Conservation (phyloP, 2,329 filamentous ascomycete genomes). For the Dothidotthia symphoricarpi region DNA sequence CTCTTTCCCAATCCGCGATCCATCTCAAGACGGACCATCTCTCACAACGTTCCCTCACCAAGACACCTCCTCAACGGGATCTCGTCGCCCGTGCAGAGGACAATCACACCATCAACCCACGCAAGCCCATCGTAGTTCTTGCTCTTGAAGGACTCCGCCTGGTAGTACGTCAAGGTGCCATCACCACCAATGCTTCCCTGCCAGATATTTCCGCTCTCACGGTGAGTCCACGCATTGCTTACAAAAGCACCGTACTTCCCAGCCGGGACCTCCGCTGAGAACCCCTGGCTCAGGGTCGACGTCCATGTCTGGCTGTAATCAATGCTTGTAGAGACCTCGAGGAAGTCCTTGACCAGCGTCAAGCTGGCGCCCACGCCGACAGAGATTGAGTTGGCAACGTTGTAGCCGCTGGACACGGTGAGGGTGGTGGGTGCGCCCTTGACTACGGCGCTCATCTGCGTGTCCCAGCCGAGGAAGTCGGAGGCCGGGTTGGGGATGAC, state of each 20-base stretch:
- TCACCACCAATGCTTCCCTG: constrained; percentile 37
- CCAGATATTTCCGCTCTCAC: constrained; percentile 38
- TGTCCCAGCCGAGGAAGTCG: constrained; percentile 44
- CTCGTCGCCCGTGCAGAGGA: constrained; percentile 38
- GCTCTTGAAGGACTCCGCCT: constrained; percentile 37
- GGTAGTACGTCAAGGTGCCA: constrained; percentile 25
- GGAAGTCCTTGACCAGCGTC: constrained; percentile 27
- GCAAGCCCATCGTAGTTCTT: constrained; percentile 34
- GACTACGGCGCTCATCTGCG: constrained; percentile 40
- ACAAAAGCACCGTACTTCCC: constrained; percentile 44
- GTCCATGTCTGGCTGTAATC: constrained; percentile 36
- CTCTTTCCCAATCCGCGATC: too few relatives aligned
- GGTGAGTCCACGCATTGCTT: constrained; percentile 40
- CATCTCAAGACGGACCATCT: background rate
- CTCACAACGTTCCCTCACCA: constrained; percentile 34
- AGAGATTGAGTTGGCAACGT: constrained; percentile 34
- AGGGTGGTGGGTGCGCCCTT: constrained; percentile 29
- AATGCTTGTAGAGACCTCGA: constrained; percentile 25
- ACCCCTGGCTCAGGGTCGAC: constrained; percentile 31
- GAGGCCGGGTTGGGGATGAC: constrained; percentile 19
- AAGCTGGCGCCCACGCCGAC: constrained; percentile 19
- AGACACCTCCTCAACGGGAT: constrained; percentile 43
- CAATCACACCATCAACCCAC: constrained; percentile 46
- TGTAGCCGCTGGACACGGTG: constrained; percentile 38
- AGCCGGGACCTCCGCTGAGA: constrained; percentile 35